Conservation (phyloP, 2,329 filamentous ascomycete species). For the Dothideomycetidae sp. region DNA sequence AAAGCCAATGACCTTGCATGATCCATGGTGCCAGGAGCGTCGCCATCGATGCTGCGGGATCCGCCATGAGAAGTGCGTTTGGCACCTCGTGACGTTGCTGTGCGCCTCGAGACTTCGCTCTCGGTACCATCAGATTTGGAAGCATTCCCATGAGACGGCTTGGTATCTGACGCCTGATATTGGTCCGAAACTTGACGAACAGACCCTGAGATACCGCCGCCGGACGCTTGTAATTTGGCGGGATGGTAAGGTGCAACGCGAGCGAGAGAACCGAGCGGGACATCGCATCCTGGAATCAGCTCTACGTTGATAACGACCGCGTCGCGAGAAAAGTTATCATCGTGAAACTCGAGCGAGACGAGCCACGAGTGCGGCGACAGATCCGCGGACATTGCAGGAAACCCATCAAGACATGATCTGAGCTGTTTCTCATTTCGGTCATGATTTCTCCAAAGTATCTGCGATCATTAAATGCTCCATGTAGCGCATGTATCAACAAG, state of each 20-base stretch:
- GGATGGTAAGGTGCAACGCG: constrained; percentile 7
- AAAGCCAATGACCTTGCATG: constrained; percentile 11
- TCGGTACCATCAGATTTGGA: constrained; percentile 5
- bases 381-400: constrained; percentile 8
- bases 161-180: constrained; percentile 3
- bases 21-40: constrained; percentile 4
- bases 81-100: constrained; percentile 3
- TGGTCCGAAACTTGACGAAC: constrained; percentile 4
- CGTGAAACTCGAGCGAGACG: constrained; percentile 11
- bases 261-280: constrained; percentile 8
- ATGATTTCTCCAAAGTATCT: too few species aligned
- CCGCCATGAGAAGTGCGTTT: constrained; percentile 7
- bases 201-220: not conserved
- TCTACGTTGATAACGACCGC: constrained; percentile 11
- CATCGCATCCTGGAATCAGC: constrained; percentile 8
- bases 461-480: too few species aligned
- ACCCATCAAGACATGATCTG: too few species aligned
- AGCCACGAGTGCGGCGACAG: constrained; percentile 6
- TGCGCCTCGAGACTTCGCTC: constrained; percentile 8
- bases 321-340: constrained; percentile 11
- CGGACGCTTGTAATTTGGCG: constrained; percentile 6
- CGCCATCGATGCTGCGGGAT: constrained; percentile 2
- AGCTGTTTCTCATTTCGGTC: too few species aligned
- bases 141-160: constrained; percentile 1
- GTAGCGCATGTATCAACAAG: too few species aligned